phyloP scores from a whole-genome alignment of 2,329 filamentous ascomycete genomes.

The Huntiella omanensis region DNA sequence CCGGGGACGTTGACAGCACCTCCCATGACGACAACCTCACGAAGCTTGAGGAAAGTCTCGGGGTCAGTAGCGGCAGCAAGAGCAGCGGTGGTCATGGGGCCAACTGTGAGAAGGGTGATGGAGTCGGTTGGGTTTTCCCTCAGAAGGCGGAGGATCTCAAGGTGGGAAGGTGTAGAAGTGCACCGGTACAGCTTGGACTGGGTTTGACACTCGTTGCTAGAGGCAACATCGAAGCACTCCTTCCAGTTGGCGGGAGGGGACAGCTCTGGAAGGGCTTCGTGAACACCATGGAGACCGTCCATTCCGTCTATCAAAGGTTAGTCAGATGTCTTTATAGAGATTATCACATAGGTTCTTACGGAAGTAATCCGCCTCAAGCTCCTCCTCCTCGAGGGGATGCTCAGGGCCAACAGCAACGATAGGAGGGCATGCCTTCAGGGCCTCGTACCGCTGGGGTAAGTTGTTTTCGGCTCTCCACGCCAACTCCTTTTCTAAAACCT shows the following conservation, averaged over 20 bases:
- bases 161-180: slow-evolving; percentile 53
- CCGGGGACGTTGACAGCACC: slow-evolving; percentile 63
- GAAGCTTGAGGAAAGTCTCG: slow-evolving; percentile 70
- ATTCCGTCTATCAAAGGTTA: slow-evolving; percentile 38
- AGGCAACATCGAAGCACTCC: slow-evolving; percentile 34
- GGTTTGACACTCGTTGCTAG: slow-evolving; percentile 15
- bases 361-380: slow-evolving; percentile 69
- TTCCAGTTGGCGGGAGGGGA: slow-evolving; percentile 58
- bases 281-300: slow-evolving; percentile 62
- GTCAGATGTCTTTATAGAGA: no score
- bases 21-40: slow-evolving; percentile 91
- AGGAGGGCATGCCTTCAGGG: slow-evolving; percentile 54
- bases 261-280: slow-evolving; percentile 54
- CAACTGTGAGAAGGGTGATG: slow-evolving; percentile 76
- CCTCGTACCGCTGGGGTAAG: slow-evolving; percentile 49
- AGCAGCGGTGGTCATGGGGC: slow-evolving; percentile 85
- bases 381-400: slow-evolving; percentile 66
- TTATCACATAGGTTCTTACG: slow-evolving; percentile 34
- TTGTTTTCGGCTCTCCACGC: slow-evolving; percentile 60
- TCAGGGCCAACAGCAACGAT: slow-evolving; percentile 74
- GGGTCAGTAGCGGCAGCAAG: slow-evolving; percentile 75
- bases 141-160: slow-evolving; percentile 78
- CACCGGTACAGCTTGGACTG: slow-evolving; percentile 50
- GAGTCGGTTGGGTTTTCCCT: slow-evolving; percentile 64
- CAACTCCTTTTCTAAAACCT: slow-evolving; percentile 77